A percentile compares a stretch with the other conserved stretches of the same genome.
These are phyloP conservation scores for Wickerhamomyces subpelliculosus DNA, from an alignment of 805 yeast species.

Conservation along the genomic window DNA sequence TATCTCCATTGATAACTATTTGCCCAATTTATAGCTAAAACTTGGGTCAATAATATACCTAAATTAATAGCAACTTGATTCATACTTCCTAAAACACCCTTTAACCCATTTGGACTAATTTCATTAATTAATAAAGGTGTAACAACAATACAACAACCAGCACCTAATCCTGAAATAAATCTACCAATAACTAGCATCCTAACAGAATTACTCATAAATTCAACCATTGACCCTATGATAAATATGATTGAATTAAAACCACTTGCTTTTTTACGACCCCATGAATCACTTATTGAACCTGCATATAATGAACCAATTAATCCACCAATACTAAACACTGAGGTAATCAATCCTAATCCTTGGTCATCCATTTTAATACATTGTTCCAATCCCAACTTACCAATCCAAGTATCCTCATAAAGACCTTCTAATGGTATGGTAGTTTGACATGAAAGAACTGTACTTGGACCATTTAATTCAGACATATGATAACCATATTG, in stretches of 20 bases:
- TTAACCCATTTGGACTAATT: conserved; percentile 57
- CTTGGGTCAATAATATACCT: conserved; percentile 79
- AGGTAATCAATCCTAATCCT: conserved; percentile 67
- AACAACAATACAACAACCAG: conserved; percentile 82
- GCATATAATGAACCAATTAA: conserved; percentile 65
- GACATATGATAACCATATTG: conserved; percentile 96
- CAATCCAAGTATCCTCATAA: conserved; percentile 14
- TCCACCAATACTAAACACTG: conserved; percentile 82
- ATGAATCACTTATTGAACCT: conserved; percentile 53
- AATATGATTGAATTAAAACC: conserved; percentile 44
- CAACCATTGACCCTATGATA: conserved; percentile 55
- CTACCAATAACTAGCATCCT: conserved; percentile 54
- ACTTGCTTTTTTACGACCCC: conserved; percentile 56
- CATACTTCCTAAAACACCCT: conserved; percentile 84
- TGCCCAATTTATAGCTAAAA: conserved; percentile 64
- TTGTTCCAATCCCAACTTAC: conserved; percentile 37
- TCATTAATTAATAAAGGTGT: conserved; percentile 80
- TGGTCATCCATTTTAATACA: conserved; percentile 54
- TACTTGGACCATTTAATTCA: conserved; percentile 86
- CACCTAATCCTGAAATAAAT: conserved; percentile 73
- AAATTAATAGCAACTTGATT: conserved; percentile 80
- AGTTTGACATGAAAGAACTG: conserved; percentile 51
- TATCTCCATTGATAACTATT: conserved; percentile 65
- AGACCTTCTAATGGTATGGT: conserved; percentile 18
- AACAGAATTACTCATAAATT: conserved; percentile 43